Conservation (phyloP, 352 stramenopile species). For the Albugo candida region DNA sequence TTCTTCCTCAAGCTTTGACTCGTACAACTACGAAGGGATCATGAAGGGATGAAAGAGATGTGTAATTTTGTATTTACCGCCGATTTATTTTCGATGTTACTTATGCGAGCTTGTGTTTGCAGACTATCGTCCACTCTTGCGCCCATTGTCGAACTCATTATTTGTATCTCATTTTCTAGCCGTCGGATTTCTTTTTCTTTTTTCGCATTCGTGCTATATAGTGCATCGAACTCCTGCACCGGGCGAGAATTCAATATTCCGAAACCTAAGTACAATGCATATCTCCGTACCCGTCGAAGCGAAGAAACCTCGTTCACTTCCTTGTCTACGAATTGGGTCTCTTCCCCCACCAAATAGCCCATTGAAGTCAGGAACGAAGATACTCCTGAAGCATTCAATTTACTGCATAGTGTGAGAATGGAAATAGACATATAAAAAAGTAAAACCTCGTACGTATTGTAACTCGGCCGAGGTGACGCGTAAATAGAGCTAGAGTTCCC, state of each 20-base stretch:
- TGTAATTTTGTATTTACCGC: slow-evolving; percentile 12
- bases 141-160: slow-evolving; percentile 46
- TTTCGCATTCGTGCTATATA: slow-evolving; percentile 41
- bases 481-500: no score
- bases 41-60: neutral
- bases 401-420: slow-evolving; percentile 7
- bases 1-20: slow-evolving; percentile 62
- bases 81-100: slow-evolving; percentile 58
- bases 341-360: slow-evolving; percentile 46
- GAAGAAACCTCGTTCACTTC: slow-evolving; percentile 54
- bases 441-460: no score
- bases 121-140: slow-evolving; percentile 31
- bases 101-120: slow-evolving; percentile 36
- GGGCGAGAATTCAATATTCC: neutral
- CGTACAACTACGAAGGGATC: slow-evolving; percentile 27
- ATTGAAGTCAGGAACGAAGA: slow-evolving; percentile 54
- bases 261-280: neutral
- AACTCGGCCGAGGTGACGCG: no score
- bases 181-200: slow-evolving; percentile 61
- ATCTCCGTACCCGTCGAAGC: slow-evolving; percentile 26
- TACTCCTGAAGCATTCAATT: slow-evolving; percentile 43
- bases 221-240: slow-evolving; percentile 34
- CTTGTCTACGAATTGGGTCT: slow-evolving; percentile 62
- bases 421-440: no score
- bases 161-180: slow-evolving; percentile 60